phyloP scores from a whole-genome alignment of 2,329 filamentous ascomycete genomes.

The Botrytis tulipae region DNA sequence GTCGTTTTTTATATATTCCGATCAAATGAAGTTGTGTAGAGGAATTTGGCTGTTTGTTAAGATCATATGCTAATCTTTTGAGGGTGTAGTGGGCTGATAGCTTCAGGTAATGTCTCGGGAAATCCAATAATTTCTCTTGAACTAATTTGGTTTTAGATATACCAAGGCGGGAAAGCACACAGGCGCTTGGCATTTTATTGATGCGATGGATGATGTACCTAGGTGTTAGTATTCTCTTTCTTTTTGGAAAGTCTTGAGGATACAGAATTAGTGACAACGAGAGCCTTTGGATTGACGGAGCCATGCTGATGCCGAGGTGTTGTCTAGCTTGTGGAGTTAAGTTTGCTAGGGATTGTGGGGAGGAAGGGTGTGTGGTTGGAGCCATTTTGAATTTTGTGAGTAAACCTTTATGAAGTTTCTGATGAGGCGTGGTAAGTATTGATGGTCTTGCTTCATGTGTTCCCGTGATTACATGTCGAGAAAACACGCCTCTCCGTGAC shows the following conservation, averaged over 20 bases:
- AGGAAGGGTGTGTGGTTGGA: conserved; percentile 59
- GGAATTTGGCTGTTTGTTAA: background rate
- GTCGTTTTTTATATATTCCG: too few relatives aligned
- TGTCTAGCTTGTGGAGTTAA: conserved; percentile 52
- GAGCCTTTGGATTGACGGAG: background rate
- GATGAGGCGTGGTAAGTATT: background rate
- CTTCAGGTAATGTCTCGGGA: conserved; percentile 19
- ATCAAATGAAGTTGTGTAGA: background rate
- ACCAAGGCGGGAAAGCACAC: conserved; percentile 61
- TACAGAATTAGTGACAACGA: background rate
- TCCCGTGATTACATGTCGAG: background rate
- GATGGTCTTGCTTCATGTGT: background rate
- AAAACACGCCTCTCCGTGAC: background rate
- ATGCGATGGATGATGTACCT: conserved; percentile 63
- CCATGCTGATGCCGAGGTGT: background rate
- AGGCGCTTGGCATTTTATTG: conserved; percentile 66
- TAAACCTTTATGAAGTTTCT: background rate
- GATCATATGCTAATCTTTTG: background rate
- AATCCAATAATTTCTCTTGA: background rate
- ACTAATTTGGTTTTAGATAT: conserved; percentile 47
- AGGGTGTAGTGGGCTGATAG: conserved; percentile 58
- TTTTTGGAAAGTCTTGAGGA: background rate
- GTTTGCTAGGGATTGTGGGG: conserved; percentile 60
- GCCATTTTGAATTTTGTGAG: conserved; percentile 39
- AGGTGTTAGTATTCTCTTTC: conserved; percentile 20